Evolutionary conservation across 257 asterid species (phyloP).

Genomic region (Datura wrightii): DNA sequence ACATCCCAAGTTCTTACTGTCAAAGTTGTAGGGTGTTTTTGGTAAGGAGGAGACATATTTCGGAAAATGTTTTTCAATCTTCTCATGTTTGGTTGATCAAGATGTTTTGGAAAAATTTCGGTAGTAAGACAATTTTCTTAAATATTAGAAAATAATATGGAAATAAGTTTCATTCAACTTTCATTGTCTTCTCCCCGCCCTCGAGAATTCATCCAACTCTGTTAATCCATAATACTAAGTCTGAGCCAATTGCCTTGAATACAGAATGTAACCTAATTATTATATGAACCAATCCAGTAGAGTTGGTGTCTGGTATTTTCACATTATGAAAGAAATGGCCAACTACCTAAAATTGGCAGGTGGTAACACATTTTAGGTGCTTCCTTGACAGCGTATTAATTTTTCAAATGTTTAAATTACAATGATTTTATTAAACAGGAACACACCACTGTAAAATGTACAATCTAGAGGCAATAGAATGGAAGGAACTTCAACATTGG

Average conservation of each 20-base stretch:
- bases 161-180: neutral
- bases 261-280: neutral
- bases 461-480: neutral
- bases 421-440: neutral
- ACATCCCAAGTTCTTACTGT: neutral
- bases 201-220: neutral
- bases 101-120: neutral
- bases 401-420: neutral
- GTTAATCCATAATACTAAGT: neutral
- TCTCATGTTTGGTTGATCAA: neutral
- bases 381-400: no score
- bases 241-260: neutral
- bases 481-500: neutral
- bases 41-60: neutral
- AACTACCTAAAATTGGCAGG: no score
- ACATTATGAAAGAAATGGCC: no score
- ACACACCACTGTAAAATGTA: neutral
- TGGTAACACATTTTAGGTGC: no score
- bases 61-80: neutral
- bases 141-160: neutral
- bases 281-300: neutral
- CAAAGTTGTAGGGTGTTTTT: neutral
- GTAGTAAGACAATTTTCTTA: neutral
- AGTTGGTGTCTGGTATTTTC: no score
- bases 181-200: neutral